Evolutionary conservation across 352 stramenopile species (phyloP).

Genomic region (Globisporangium cystogenes): DNA sequence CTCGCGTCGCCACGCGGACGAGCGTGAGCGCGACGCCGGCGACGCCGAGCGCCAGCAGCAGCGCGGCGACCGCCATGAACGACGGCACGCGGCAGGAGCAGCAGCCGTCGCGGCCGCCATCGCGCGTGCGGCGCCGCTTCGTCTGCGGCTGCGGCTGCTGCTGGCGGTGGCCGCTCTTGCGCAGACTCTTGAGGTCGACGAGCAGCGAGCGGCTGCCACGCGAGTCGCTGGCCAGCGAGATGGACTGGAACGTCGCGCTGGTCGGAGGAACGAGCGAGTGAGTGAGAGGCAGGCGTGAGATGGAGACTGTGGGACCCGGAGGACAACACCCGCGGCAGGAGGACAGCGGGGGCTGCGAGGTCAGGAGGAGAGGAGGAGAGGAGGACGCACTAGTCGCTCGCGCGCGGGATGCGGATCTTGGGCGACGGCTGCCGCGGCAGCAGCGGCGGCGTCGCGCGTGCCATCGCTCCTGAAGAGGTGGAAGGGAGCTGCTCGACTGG

Average conservation of each 20-base stretch:
- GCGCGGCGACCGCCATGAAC: slow-evolving; percentile 23
- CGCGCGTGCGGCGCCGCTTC: too few species aligned
- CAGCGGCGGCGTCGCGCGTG: background rate
- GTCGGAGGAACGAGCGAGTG: background rate
- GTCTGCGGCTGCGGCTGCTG: slow-evolving; percentile 9
- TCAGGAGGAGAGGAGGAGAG: background rate
- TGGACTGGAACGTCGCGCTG: slow-evolving; percentile 57
- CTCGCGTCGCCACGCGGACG: background rate
- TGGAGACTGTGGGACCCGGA: background rate
- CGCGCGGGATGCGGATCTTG: slow-evolving; percentile 7
- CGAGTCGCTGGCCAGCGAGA: slow-evolving; percentile 48
- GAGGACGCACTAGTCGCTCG: slow-evolving; percentile 28
- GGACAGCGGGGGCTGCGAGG: too few species aligned
- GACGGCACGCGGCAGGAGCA: background rate
- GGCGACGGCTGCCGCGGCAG: background rate
- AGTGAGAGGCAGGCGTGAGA: background rate
- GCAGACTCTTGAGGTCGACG: slow-evolving; percentile 18
- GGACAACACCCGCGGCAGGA: too few species aligned
- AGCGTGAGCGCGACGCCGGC: slow-evolving; percentile 29
- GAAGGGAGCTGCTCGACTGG: too few species aligned
- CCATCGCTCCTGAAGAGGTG: background rate
- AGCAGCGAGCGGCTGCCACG: slow-evolving; percentile 29
- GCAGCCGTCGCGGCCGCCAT: background rate
- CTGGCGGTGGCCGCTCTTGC: slow-evolving; percentile 18
- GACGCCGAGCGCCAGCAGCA: slow-evolving; percentile 35